These are phyloP conservation scores for Russula dissimulans DNA, from an alignment of 768 basidiomycete species.

Conservation along the genomic window DNA sequence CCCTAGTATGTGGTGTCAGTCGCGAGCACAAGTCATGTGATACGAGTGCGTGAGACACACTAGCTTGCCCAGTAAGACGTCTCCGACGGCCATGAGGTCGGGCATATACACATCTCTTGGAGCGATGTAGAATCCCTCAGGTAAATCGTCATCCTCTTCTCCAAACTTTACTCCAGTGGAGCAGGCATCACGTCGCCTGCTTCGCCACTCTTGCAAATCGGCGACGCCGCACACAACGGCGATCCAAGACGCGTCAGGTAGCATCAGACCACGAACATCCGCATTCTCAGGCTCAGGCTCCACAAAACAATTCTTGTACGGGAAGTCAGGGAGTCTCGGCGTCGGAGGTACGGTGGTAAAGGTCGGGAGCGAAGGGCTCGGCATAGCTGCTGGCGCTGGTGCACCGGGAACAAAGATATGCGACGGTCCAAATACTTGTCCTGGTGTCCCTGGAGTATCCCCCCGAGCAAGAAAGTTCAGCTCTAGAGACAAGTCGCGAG, in stretches of 20 bases:
- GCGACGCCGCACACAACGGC: constrained; percentile 71
- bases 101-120: constrained; percentile 78
- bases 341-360: constrained; percentile 22
- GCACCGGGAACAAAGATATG: constrained; percentile 44
- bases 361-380: constrained; percentile 18
- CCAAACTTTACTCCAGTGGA: constrained; percentile 20
- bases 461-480: background rate
- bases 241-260: constrained; percentile 68
- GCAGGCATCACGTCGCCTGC: constrained; percentile 23
- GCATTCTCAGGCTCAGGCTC: constrained; percentile 17
- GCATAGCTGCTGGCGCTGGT: constrained; percentile 17
- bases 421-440: constrained; percentile 33
- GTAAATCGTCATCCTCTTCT: constrained; percentile 34
- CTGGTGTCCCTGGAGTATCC: background rate
- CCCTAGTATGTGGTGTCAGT: constrained; percentile 36
- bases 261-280: constrained; percentile 29
- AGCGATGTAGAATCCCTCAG: constrained; percentile 65
- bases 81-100: constrained; percentile 62
- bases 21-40: background rate
- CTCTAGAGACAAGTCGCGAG: constrained; percentile 7
- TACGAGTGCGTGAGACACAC: constrained; percentile 31
- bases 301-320: constrained; percentile 13
- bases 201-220: constrained; percentile 41
- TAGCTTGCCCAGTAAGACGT: constrained; percentile 71
- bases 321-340: constrained; percentile 15